Evolutionary conservation across 2,329 filamentous ascomycete genomes (phyloP).

Genomic region (Plectosphaerella plurivora): DNA sequence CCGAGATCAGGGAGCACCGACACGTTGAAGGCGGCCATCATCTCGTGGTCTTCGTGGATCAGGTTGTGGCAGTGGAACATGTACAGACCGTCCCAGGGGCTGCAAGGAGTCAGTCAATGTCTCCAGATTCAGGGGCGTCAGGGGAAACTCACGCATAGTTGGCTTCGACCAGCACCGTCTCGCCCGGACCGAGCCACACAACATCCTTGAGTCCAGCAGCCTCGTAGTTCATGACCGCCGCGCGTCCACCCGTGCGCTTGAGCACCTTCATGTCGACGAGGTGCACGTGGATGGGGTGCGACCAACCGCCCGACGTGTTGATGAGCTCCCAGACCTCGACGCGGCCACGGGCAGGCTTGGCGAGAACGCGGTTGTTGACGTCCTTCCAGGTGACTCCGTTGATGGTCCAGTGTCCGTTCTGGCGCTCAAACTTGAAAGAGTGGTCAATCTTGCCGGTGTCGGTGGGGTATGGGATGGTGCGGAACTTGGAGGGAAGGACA

Average conservation of each 20-base stretch:
- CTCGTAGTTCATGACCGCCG: conserved; percentile 46
- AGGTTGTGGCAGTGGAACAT: conserved; percentile 46
- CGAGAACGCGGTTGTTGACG: conserved; percentile 39
- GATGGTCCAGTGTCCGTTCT: conserved; percentile 41
- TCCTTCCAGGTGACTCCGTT: conserved; percentile 36
- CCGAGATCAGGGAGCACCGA: conserved; percentile 29
- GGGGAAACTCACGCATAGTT: conserved; percentile 32
- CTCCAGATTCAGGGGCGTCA: conserved; percentile 1
- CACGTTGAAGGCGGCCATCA: conserved; percentile 43
- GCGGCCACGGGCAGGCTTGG: conserved; percentile 38
- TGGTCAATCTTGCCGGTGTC: conserved; percentile 29
- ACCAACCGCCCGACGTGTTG: conserved; percentile 44
- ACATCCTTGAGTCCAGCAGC: conserved; percentile 52
- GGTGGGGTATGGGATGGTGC: conserved; percentile 31
- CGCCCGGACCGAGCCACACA: conserved; percentile 46
- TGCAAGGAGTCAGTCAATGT: conserved; percentile 5
- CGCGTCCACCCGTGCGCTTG: conserved; percentile 33
- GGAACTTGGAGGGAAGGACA: conserved; percentile 24
- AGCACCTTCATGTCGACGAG: conserved; percentile 54
- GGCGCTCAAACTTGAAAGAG: conserved; percentile 39
- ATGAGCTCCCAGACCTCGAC: conserved; percentile 45
- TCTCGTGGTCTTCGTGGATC: conserved; percentile 39
- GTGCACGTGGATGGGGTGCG: conserved; percentile 54
- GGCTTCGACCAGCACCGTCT: conserved; percentile 45
- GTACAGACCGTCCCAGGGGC: conserved; percentile 47